Conservation (phyloP, 495 filamentous ascomycete species). For the Penicillium egyptiacum region DNA sequence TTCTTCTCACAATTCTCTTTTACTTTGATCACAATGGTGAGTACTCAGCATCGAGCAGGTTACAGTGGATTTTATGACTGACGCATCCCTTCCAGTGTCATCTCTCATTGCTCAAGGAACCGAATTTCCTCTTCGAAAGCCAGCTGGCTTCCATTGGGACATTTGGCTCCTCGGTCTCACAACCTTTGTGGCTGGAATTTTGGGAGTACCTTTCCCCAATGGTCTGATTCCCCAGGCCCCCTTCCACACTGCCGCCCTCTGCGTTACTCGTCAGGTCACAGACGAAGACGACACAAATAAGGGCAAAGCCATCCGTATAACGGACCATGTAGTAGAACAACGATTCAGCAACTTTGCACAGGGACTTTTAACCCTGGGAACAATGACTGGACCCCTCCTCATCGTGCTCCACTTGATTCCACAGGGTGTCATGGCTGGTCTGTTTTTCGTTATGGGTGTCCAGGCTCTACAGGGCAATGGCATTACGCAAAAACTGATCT, state of each 20-base stretch:
- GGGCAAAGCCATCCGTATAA: constrained; percentile 59
- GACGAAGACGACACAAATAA: constrained; percentile 60
- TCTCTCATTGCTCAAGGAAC: constrained; percentile 89
- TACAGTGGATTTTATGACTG: neutral
- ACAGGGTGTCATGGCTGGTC: constrained; percentile 80
- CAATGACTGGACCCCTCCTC: constrained; percentile 84
- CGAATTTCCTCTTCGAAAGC: constrained; percentile 88
- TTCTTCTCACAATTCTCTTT: constrained; percentile 84
- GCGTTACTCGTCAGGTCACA: constrained; percentile 64
- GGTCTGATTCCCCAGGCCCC: constrained; percentile 92
- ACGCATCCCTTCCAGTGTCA: constrained; percentile 54
- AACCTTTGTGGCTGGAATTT: constrained; percentile 76
- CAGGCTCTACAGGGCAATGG: constrained; percentile 80
- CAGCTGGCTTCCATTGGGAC: constrained; percentile 96
- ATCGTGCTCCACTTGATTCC: constrained; percentile 82
- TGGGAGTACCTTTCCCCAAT: constrained; percentile 89
- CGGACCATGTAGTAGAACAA: constrained; percentile 84
- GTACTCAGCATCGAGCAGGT: constrained; percentile 2
- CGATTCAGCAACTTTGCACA: constrained; percentile 83
- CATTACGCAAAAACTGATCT: constrained; percentile 78
- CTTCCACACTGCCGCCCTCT: constrained; percentile 85
- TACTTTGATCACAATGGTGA: constrained; percentile 90
- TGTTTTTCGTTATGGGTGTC: constrained; percentile 94
- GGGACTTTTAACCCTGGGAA: constrained; percentile 79
- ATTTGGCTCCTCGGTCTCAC: constrained; percentile 88